These are phyloP conservation scores for Mitragyna speciosa DNA, from an alignment of 257 asterid species.

Conservation along the genomic window DNA sequence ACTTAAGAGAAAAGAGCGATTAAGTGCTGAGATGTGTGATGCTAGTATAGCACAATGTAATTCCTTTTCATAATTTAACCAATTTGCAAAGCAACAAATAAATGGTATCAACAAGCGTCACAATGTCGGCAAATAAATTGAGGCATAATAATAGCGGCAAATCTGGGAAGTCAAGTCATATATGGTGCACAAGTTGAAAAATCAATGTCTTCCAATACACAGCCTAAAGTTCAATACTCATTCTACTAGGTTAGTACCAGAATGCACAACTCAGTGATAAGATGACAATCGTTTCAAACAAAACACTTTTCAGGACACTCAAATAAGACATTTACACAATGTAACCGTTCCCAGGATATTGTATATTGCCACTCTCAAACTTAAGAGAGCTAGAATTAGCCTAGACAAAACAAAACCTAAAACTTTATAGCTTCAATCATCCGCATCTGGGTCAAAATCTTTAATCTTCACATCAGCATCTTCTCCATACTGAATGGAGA, in stretches of 20 bases:
- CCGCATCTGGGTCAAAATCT: conserved; percentile 75
- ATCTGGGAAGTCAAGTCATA: neutral
- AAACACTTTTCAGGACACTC: neutral
- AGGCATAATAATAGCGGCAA: neutral
- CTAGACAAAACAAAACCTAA: neutral
- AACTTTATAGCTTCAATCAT: conserved; percentile 19
- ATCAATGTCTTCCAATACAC: neutral
- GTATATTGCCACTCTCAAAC: neutral
- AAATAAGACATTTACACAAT: neutral
- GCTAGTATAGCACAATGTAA: no score
- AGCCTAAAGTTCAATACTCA: neutral
- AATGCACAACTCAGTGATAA: neutral
- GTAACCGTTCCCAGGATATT: neutral
- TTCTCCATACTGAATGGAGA: conserved; percentile 81
- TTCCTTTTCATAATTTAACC: no score
- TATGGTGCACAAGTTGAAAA: neutral
- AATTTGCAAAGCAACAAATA: neutral
- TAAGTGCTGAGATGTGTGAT: no score
- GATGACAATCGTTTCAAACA: neutral
- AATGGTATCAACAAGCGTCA: neutral
- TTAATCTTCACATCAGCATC: conserved; percentile 88
- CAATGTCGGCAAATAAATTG: neutral
- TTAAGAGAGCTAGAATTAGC: neutral
- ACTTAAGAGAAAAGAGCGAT: no score
- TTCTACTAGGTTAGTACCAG: neutral